These are phyloP conservation scores for Solanum hybrid DNA, from an alignment of 305 asterid genomes.

Conservation along the genomic window DNA sequence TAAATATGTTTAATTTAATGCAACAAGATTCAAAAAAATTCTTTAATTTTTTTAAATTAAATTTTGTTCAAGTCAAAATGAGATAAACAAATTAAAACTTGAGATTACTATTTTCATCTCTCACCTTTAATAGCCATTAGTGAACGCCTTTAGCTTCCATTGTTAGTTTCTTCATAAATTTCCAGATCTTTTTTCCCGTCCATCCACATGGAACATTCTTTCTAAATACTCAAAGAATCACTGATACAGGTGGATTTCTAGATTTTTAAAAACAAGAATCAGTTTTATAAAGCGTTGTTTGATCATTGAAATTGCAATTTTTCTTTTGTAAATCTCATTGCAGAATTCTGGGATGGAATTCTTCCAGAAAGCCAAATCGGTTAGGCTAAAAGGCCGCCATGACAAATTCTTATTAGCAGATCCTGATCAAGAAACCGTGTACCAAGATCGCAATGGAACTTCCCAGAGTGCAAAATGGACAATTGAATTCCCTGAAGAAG, in stretches of 20 bases:
- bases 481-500: slow-evolving; percentile 55
- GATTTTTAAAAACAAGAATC: neutral
- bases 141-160: neutral
- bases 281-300: neutral
- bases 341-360: slow-evolving; percentile 63
- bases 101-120: neutral
- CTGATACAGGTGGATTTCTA: neutral
- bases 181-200: neutral
- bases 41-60: neutral
- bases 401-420: slow-evolving; percentile 52
- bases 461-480: slow-evolving; percentile 36
- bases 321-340: neutral
- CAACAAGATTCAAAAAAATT: neutral
- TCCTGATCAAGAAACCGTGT: slow-evolving; percentile 34
- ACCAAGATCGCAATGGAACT: slow-evolving; percentile 48
- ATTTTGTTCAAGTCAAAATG: neutral
- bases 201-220: neutral
- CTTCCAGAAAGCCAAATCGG: slow-evolving; percentile 51
- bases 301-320: neutral
- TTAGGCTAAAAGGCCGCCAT: slow-evolving; percentile 62
- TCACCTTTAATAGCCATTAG: neutral
- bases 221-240: neutral
- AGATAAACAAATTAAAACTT: neutral
- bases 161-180: neutral
- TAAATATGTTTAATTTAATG: neutral